These are phyloP conservation scores for Solidago caesia DNA, from an alignment of 129 eudicot species.

Conservation along the genomic window DNA sequence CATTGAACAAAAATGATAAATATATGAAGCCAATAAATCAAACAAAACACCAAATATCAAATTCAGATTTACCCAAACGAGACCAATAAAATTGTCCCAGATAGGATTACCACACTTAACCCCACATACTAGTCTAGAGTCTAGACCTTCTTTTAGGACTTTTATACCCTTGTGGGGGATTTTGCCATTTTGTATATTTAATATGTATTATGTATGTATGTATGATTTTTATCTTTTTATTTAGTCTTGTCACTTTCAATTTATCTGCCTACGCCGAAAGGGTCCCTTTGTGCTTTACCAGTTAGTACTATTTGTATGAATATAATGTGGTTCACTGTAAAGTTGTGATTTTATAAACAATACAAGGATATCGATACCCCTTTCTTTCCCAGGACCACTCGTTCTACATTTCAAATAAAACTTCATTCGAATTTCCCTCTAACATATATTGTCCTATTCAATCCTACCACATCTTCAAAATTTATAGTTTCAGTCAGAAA, in stretches of 20 bases:
- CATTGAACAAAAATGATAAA: slow-evolving; percentile 23
- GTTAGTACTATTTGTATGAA: slow-evolving; percentile 18
- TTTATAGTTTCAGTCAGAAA: neutral
- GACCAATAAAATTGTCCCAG: slow-evolving; percentile 24
- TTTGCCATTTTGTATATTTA: slow-evolving; percentile 9
- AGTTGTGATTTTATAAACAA: slow-evolving; percentile 20
- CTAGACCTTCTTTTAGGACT: neutral
- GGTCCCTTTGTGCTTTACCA: slow-evolving; percentile 34
- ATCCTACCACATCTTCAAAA: neutral
- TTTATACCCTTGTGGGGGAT: neutral
- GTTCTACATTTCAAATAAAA: slow-evolving; percentile 5
- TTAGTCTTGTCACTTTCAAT: slow-evolving; percentile 35
- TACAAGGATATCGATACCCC: slow-evolving; percentile 25
- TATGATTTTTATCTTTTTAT: neutral
- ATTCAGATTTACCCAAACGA: slow-evolving; percentile 15
- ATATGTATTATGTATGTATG: neutral
- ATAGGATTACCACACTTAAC: neutral
- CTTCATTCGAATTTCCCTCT: neutral
- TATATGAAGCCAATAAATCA: slow-evolving; percentile 26
- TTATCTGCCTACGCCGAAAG: slow-evolving; percentile 33
- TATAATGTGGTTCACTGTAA: slow-evolving; percentile 29
- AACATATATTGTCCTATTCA: neutral
- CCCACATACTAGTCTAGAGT: slow-evolving; percentile 19
- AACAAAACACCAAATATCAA: slow-evolving; percentile 30
- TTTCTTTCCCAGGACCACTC: slow-evolving; percentile 26